Evolutionary conservation across 768 basidiomycete species (phyloP).

Genomic region (Coprinellus micaceus): DNA sequence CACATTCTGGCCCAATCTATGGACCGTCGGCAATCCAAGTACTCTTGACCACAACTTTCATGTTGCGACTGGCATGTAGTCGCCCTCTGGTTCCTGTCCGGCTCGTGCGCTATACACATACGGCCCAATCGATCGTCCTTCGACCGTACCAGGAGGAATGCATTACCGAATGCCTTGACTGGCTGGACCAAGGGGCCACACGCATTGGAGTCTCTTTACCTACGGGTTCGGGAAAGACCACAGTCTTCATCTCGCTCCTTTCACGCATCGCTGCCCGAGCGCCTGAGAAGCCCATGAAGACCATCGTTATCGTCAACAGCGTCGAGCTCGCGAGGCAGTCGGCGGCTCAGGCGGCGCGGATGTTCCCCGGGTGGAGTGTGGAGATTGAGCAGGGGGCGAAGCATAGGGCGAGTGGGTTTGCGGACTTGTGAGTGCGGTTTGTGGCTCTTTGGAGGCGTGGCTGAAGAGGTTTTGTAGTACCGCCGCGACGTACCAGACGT

Average conservation of each 20-base stretch:
- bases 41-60: neutral
- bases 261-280: slow-evolving; percentile 55
- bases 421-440: slow-evolving; percentile 68
- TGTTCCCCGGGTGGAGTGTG: slow-evolving; percentile 72
- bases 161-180: slow-evolving; percentile 69
- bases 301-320: slow-evolving; percentile 85
- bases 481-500: slow-evolving; percentile 86
- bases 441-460: neutral
- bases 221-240: slow-evolving; percentile 87
- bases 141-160: slow-evolving; percentile 90
- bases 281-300: slow-evolving; percentile 46
- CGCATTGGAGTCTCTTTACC: slow-evolving; percentile 84
- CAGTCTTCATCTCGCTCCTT: slow-evolving; percentile 83
- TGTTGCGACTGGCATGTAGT: slow-evolving; percentile 7
- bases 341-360: slow-evolving; percentile 59
- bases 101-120: neutral
- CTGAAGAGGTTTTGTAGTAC: slow-evolving; percentile 38
- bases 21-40: too few species aligned
- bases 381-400: slow-evolving; percentile 89
- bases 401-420: slow-evolving; percentile 70
- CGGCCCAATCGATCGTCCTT: slow-evolving; percentile 35
- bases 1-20: too few species aligned
- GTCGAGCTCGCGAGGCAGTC: slow-evolving; percentile 89
- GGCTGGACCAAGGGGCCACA: slow-evolving; percentile 61
- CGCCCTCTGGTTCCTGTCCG: neutral